phyloP scores from a whole-genome alignment of 768 basidiomycete species.

The Collybia sordida region DNA sequence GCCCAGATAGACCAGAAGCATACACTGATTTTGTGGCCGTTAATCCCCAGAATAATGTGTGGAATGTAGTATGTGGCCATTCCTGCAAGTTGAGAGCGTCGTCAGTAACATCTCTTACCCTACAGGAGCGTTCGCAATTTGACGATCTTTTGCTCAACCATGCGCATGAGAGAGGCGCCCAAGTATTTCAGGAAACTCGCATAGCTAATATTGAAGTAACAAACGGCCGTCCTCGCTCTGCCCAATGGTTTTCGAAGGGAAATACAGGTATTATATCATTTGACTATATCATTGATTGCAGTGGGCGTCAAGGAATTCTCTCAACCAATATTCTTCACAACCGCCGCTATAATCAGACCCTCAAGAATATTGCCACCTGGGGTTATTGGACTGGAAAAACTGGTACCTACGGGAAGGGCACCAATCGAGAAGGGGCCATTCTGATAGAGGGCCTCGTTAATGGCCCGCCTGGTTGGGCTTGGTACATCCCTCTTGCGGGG shows the following conservation, averaged over 20 bases:
- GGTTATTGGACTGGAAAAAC: slow-evolving; percentile 31
- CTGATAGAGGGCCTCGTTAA: slow-evolving; percentile 35
- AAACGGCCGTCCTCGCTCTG: slow-evolving; percentile 12
- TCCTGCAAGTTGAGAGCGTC: background rate
- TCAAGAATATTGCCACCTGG: slow-evolving; percentile 34
- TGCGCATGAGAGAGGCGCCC: slow-evolving; percentile 28
- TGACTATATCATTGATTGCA: slow-evolving; percentile 34
- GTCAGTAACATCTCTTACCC: background rate
- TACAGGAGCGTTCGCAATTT: slow-evolving; percentile 32
- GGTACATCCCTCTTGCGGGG: slow-evolving; percentile 55
- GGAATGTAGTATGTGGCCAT: slow-evolving; percentile 33
- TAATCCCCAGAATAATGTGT: slow-evolving; percentile 26
- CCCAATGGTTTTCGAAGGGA: slow-evolving; percentile 10
- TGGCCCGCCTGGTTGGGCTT: slow-evolving; percentile 57
- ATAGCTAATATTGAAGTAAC: slow-evolving; percentile 26
- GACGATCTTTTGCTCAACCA: slow-evolving; percentile 35
- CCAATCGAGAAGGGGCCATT: slow-evolving; percentile 29
- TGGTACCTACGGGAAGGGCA: slow-evolving; percentile 25
- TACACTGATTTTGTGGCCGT: slow-evolving; percentile 35
- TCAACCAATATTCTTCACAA: slow-evolving; percentile 35
- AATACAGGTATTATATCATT: slow-evolving; percentile 26
- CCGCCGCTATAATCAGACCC: slow-evolving; percentile 28
- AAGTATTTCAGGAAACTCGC: slow-evolving; percentile 31
- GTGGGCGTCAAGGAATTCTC: slow-evolving; percentile 34
- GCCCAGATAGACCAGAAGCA: slow-evolving; percentile 34